phyloP scores from a whole-genome alignment of 75 land plant species.

The Selaginella moellendorffii region DNA sequence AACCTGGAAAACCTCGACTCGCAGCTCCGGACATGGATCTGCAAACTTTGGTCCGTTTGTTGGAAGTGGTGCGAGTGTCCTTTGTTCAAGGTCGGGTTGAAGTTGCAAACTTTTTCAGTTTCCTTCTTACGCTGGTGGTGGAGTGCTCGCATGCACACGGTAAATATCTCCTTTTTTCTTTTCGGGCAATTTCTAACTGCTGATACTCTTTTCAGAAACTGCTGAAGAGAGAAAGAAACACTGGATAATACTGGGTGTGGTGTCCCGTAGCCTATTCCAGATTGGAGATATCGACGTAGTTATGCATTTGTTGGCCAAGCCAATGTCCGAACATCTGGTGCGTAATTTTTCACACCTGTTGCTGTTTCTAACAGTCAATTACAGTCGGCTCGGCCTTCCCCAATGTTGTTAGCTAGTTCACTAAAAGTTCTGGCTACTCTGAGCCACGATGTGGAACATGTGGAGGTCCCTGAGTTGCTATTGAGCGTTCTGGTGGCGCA shows the following conservation, averaged over 20 bases:
- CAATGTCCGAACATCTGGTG: background rate
- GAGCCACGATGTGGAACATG: too few species aligned
- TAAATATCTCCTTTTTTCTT: too few species aligned
- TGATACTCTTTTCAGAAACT: too few species aligned
- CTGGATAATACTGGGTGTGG: background rate
- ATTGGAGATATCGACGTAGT: background rate
- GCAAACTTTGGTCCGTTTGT: conserved; percentile 23
- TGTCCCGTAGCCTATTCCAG: background rate
- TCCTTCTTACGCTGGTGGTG: conserved; percentile 39
- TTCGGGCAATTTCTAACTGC: too few species aligned
- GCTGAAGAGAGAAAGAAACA: background rate
- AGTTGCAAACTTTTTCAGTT: conserved; percentile 42
- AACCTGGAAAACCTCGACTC: background rate
- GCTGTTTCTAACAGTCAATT: too few species aligned
- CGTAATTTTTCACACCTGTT: too few species aligned
- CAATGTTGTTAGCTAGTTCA: too few species aligned
- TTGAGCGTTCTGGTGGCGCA: too few species aligned
- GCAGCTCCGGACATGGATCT: conserved; percentile 48
- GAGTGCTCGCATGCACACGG: background rate
- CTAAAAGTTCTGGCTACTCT: too few species aligned
- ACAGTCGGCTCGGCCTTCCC: too few species aligned
- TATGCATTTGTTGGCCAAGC: background rate
- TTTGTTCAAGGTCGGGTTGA: conserved; percentile 40
- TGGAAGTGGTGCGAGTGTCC: conserved; percentile 46
- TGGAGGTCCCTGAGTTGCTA: too few species aligned